Evolutionary conservation across 192 early-diverging fungal genomes (phyloP), one percentile per base, ranked within the genome.

Genomic region (Physocladia obscura): DNA sequence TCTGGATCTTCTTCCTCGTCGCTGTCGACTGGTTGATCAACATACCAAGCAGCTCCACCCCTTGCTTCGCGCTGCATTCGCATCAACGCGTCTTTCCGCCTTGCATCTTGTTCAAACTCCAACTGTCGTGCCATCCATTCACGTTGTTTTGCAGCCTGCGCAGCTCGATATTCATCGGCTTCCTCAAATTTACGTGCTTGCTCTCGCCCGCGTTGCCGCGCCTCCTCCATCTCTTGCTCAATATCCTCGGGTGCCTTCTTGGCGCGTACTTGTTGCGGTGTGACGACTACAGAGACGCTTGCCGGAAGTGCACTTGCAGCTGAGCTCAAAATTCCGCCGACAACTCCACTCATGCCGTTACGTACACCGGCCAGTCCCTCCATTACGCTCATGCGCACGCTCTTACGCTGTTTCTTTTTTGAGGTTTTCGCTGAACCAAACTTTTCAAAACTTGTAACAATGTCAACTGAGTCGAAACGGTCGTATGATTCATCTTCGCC

Each of bases 191-290:
- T 54, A 15, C 65, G 26, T 31, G 50, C 51, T 30, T 68, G 65
- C 65, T 68, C 65, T 8, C 17, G 38, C 13, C 65, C 65, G 4
- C 54, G 8, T 21, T 40, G 54, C 13, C 71, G 19, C 36, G 71
- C 71, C 29, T 65, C 54, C 40, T 73, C 62, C 71, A 73, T 73
- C 49, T 73, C 71, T 21, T 62, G 61, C 32, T 27, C 36, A 49
- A 73, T 62, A 47, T 73, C 71, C 29, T 64, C 71, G 6, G 62
- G 62, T 6, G 71, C 56, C 11, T 24, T 36, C 22, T 57, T 54
- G 37, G 54, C 37, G 5, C 54, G 8, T 17, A 27, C 11, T n/a
- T 44, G 40, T 44, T 44, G 40, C 30, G 38, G 11, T 24, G 11
- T 4, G 11, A 17, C 15, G 15, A 3, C 35, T 5, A 36, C 54